These are phyloP conservation scores for Neobulgaria alba DNA, from an alignment of 2,329 filamentous ascomycete genomes.

Conservation along the genomic window DNA sequence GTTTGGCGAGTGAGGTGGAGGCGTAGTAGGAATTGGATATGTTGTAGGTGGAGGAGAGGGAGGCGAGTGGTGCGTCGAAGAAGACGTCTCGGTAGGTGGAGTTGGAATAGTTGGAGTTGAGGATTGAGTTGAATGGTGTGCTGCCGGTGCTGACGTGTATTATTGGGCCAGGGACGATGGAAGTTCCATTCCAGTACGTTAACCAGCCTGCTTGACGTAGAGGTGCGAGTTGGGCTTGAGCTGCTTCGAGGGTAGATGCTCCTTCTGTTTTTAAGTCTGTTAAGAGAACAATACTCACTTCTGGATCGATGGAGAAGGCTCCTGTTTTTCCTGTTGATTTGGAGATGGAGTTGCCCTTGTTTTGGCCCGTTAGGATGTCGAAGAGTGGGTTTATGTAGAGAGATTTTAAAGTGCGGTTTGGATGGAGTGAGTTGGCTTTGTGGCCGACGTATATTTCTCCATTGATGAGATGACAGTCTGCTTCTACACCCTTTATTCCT, in stretches of 20 bases:
- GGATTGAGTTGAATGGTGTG: conserved; percentile 36
- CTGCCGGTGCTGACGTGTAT: conserved; percentile 44
- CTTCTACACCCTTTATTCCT: conserved; percentile 49
- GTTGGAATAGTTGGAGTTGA: conserved; percentile 25
- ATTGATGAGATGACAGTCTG: conserved; percentile 52
- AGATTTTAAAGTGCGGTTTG: conserved; percentile 43
- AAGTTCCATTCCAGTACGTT: conserved; percentile 31
- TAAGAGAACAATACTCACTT: conserved; percentile 32
- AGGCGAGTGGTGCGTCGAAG: conserved; percentile 37
- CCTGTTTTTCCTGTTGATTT: conserved; percentile 10
- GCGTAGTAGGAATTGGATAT: conserved; percentile 24
- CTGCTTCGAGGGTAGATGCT: conserved; percentile 30
- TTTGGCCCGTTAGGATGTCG: conserved; percentile 45
- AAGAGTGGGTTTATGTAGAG: conserved; percentile 54
- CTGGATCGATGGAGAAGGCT: conserved; percentile 15
- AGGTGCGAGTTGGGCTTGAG: conserved; percentile 33
- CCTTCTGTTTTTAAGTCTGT: conserved; percentile 43
- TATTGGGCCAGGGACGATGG: conserved; percentile 31
- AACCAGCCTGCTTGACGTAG: conserved; percentile 34
- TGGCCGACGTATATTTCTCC: conserved; percentile 45
- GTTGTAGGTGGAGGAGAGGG: conserved; percentile 17
- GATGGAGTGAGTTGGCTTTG: conserved; percentile 41
- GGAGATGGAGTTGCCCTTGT: conserved; percentile 4
- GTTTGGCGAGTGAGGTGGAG: conserved; percentile 13
- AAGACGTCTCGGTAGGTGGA: conserved; percentile 37